Base-by-base conservation (phyloP, 768 basidiomycete genomes). In the Russula brevipes region DNA sequence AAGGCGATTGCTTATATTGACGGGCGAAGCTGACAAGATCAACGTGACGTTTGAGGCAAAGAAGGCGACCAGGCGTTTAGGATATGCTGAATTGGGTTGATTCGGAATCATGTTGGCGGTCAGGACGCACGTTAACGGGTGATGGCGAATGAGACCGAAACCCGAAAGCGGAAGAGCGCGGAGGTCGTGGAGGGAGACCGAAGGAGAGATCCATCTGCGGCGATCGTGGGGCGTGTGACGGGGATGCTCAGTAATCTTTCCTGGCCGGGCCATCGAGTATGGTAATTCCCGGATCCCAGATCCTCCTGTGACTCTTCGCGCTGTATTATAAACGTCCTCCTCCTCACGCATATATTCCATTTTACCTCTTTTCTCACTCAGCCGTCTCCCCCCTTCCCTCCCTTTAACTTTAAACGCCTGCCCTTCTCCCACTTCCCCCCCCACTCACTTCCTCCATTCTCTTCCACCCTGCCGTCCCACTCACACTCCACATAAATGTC, bases 281-380 rank as follows among this genome's bases (percentile, higher is more conserved):
- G 56, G 65, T 54, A 66, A 66, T 66, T 36, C 19, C 56, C 56
- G 58, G 61, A 63, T 63, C 51, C n/a, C 33, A 24, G 24, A 24
- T 24, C 24, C 24, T 24, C 24, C 24, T 24, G 24, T 24, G 24
- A 24, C 24, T 24, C 57, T 19, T 16, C 53, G 42, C 45, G 16
- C 33, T n/a, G 65, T 59, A 66, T 66, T 66, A 66, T 66, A 64
- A 66, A 66, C 65, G 51, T 64, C 12, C 58, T 55, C 33, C 53
- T 57, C 61, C 46, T 55, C 54, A 8, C 41, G 7, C 35, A 36
- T 42, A 5, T 57, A 52, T 49, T 54, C 53, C 52, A 14, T 44
- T 59, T 53, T 49, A 36, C 30, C 42, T 46, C 45, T 33, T 58
- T 57, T 63, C 62, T 63, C 62, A 63, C 62, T 58, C 50, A 59